Evolutionary conservation across 805 yeast genomes (phyloP).

Genomic region (Monosporozyma unispora): DNA sequence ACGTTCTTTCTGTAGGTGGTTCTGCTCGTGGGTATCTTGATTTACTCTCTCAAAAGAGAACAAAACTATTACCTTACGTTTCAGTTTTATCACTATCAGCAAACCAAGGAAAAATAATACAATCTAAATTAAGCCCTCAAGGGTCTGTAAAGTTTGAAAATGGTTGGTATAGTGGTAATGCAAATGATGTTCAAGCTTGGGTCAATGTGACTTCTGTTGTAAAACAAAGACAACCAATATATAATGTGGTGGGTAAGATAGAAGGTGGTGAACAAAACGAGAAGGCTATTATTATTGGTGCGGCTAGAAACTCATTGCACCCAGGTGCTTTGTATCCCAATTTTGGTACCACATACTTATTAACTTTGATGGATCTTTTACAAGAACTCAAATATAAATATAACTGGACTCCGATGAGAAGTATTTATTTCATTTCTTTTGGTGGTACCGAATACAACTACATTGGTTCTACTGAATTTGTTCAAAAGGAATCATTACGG

Average conservation of each 20-base stretch:
- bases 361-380: slow-evolving; percentile 60
- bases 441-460: slow-evolving; percentile 71
- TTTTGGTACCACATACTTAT: slow-evolving; percentile 62
- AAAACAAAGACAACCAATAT: slow-evolving; percentile 49
- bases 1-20: slow-evolving; percentile 61
- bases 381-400: slow-evolving; percentile 51
- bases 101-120: slow-evolving; percentile 47
- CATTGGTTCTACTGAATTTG: slow-evolving; percentile 75
- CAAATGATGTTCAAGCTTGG: slow-evolving; percentile 12
- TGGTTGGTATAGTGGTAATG: slow-evolving; percentile 13
- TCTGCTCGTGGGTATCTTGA: slow-evolving; percentile 39
- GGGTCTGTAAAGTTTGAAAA: slow-evolving; percentile 14
- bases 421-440: slow-evolving; percentile 75
- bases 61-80: slow-evolving; percentile 50
- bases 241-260: slow-evolving; percentile 75
- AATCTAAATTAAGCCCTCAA: slow-evolving; percentile 17
- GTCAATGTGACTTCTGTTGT: slow-evolving; percentile 35
- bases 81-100: slow-evolving; percentile 72
- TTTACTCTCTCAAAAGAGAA: slow-evolving; percentile 37
- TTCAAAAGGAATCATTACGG: slow-evolving; percentile 43
- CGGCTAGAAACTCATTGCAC: slow-evolving; percentile 67
- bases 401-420: slow-evolving; percentile 74
- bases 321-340: slow-evolving; percentile 61
- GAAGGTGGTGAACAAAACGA: slow-evolving; percentile 70
- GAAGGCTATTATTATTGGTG: slow-evolving; percentile 66